Conservation (phyloP, 2,329 filamentous ascomycete species). For the Dothistroma septosporum region DNA sequence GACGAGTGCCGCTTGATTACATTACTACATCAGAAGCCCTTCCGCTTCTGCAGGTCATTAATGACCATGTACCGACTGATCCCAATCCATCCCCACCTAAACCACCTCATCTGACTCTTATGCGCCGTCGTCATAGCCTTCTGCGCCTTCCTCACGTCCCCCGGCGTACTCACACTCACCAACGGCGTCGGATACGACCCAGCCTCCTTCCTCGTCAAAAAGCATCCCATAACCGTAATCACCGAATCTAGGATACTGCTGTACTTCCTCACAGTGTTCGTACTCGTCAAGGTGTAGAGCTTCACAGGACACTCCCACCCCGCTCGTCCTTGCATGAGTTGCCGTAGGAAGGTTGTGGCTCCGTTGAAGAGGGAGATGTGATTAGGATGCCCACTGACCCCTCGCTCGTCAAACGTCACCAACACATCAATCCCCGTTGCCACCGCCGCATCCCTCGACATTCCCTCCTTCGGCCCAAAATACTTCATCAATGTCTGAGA, state of each 20-base stretch:
- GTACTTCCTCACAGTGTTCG: slow-evolving; percentile 76
- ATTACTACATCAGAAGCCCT: slow-evolving; percentile 24
- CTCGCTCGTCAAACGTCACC: slow-evolving; percentile 80
- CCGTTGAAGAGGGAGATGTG: slow-evolving; percentile 86
- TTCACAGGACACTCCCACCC: slow-evolving; percentile 71
- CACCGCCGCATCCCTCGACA: slow-evolving; percentile 43
- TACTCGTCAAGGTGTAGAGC: slow-evolving; percentile 77
- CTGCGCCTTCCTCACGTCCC: slow-evolving; percentile 64
- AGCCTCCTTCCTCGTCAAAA: slow-evolving; percentile 48
- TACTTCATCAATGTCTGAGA: slow-evolving; percentile 64
- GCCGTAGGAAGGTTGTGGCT: slow-evolving; percentile 65
- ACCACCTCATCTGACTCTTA: slow-evolving; percentile 97
- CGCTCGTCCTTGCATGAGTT: slow-evolving; percentile 59
- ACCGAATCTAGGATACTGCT: slow-evolving; percentile 69
- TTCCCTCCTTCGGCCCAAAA: slow-evolving; percentile 64
- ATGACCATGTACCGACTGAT: slow-evolving; percentile 92
- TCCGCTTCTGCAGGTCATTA: slow-evolving; percentile 72
- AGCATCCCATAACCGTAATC: slow-evolving; percentile 60
- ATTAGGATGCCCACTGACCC: slow-evolving; percentile 87
- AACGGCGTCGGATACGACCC: slow-evolving; percentile 55
- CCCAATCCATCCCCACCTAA: slow-evolving; percentile 90
- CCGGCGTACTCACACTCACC: slow-evolving; percentile 66
- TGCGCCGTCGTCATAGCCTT: slow-evolving; percentile 86
- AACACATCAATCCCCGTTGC: slow-evolving; percentile 68
- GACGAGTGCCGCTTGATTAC: not conserved